Percentiles rank a stretch among this genome's conserved stretches.
Conservation (phyloP, 208 protist genomes). For the Leishmania major region DNA sequence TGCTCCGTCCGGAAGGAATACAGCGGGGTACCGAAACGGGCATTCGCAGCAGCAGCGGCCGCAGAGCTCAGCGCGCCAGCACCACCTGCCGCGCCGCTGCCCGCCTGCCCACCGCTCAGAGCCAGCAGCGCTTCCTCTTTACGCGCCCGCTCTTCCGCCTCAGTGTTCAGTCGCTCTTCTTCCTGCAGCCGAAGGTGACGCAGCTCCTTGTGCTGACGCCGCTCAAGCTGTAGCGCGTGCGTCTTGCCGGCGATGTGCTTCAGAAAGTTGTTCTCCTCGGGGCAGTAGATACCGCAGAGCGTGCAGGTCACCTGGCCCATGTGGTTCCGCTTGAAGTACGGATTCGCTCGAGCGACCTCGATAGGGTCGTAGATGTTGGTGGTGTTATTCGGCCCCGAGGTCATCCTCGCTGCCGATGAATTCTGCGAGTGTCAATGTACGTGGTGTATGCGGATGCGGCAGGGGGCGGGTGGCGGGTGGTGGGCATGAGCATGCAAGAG, state of each 20-base stretch:
- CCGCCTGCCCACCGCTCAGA: slow-evolving; percentile 28
- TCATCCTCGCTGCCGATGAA: slow-evolving; percentile 1
- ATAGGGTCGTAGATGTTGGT: slow-evolving; percentile 63
- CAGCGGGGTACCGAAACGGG: slow-evolving; percentile 56
- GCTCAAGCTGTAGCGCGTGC: slow-evolving; percentile 69
- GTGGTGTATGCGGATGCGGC: background rate
- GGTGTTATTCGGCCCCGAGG: background rate
- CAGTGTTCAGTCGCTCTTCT: slow-evolving; percentile 60
- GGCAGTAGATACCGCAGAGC: slow-evolving; percentile 79
- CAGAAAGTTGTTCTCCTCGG: slow-evolving; percentile 83
- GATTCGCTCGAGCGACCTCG: slow-evolving; percentile 48
- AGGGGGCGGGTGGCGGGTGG: too few species aligned
- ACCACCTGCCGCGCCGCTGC: background rate
- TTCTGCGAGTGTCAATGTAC: background rate
- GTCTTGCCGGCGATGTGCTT: slow-evolving; percentile 81
- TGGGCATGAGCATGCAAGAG: background rate
- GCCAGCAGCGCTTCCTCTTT: slow-evolving; percentile 49
- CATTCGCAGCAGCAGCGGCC: slow-evolving; percentile 17
- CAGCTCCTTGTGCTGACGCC: slow-evolving; percentile 53
- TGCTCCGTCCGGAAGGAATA: slow-evolving; percentile 79
- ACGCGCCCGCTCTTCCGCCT: slow-evolving; percentile 43
- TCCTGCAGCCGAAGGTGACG: slow-evolving; percentile 57
- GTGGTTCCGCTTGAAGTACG: slow-evolving; percentile 88
- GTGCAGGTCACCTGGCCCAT: slow-evolving; percentile 82
- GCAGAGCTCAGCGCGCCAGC: background rate